A percentile compares a stretch with the other conserved stretches of the same genome.
These are phyloP conservation scores for Termitomyces sp. DNA, from an alignment of 768 basidiomycete genomes.

Conservation along the genomic window DNA sequence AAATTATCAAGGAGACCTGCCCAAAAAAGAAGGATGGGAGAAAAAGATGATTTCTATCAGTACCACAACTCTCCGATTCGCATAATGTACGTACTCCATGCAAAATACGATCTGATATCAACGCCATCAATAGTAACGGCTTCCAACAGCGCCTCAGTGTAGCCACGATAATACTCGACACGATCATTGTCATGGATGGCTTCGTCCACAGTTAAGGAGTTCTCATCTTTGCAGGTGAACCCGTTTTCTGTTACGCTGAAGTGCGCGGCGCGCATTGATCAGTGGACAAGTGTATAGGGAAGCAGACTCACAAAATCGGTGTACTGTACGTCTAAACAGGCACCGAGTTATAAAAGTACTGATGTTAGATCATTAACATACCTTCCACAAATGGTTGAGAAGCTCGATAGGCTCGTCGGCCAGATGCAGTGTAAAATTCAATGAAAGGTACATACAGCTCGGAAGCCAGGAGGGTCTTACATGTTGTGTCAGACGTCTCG, in stretches of 20 bases:
- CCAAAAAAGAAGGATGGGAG: background rate
- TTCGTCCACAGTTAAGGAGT: slow-evolving; percentile 34
- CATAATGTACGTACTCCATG: slow-evolving; percentile 47
- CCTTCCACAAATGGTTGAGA: slow-evolving; percentile 64
- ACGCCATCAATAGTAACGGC: slow-evolving; percentile 55
- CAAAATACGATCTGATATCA: slow-evolving; percentile 54
- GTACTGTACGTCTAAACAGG: slow-evolving; percentile 27
- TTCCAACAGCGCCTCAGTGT: slow-evolving; percentile 43
- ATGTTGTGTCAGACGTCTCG: background rate
- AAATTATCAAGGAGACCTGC: slow-evolving; percentile 63
- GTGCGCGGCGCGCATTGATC: background rate
- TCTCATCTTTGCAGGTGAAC: slow-evolving; percentile 59
- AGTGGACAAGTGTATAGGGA: background rate
- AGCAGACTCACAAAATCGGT: slow-evolving; percentile 46
- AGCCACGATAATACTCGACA: slow-evolving; percentile 56
- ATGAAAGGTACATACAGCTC: slow-evolving; percentile 31
- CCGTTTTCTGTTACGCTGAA: slow-evolving; percentile 67
- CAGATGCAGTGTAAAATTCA: background rate
- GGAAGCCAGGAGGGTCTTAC: slow-evolving; percentile 54
- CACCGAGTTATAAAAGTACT: background rate
- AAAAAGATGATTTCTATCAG: background rate
- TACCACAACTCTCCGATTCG: background rate
- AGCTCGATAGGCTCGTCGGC: slow-evolving; percentile 25
- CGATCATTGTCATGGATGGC: slow-evolving; percentile 55
- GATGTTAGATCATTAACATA: slow-evolving; percentile 13